Base-by-base conservation (phyloP, 2,329 filamentous ascomycete species). In the Penicillium polonicum region DNA sequence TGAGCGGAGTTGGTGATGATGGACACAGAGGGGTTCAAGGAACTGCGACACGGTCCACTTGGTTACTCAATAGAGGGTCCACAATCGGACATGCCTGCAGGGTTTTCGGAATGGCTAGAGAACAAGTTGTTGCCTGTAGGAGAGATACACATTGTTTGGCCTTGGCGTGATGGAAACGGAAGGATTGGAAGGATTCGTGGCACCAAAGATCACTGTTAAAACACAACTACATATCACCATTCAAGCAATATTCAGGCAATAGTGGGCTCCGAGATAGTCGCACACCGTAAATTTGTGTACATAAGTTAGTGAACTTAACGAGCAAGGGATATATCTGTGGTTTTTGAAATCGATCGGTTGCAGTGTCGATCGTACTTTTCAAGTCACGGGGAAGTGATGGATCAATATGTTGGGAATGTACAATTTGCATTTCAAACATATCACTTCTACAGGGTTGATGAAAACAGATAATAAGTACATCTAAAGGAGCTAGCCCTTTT, bases 31-130 rank as follows among this genome's bases (percentile, higher is more conserved):
- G 52, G 52, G 51, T 39, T 39, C 17, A 42, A 39, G 60, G 60
- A 62, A 58, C 63, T 64, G 60, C 62, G 60, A 60, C 57, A 38
- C 38, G 48, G 57, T 59, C 60, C 60, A 66, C 61, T 35, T 61
- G 17, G 41, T 42, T 58, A 44, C 25, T 38, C 39, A 25, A 15
- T 29, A 45, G 25, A 15, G 25, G 25, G 58, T 38, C 58, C 59
- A 63, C 59, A 35, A 44, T 25, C 15, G 60, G 48, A 59, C 48
- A 59, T 60, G 46, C 43, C 62, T 63, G 62, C 63, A 63, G 60
- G 63, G 59, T 36, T 36, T 39, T 50, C 35, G 58, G 63, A 63
- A 67, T 66, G 61, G 36, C 27, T 31, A 53, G 33, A 21, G 42
- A 57, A 49, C 33, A 45, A 43, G 36, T 36, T 15, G 45, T 55